Base-by-base conservation (phyloP, 1,284 basidiomycete species). In the Omphalotus olearius region DNA sequence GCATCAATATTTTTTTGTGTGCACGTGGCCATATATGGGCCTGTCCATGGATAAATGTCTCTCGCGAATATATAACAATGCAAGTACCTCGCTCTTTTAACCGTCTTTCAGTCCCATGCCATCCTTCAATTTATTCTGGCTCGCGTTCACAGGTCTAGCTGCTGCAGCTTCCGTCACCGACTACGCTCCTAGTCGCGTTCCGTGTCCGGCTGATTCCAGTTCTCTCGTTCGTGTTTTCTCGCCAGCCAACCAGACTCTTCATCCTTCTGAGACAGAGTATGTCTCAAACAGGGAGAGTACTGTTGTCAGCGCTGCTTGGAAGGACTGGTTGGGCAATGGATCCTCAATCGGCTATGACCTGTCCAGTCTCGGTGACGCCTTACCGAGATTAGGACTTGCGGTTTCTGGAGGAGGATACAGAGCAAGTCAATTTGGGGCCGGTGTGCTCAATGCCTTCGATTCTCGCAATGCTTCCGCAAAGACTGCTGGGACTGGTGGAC, bases 401-500 rank as follows among this genome's bases (percentile, higher is more conserved):
- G 26, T 50, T 26, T 50, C 48, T 20, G 48, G 48, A 11, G 48
- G 48, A 35, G 48, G 48, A 9, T 44, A 43, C 30, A 50, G 48
- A 25, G 48, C 48, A 37, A 50, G 48, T n/a, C 40, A 50, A 2
- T 78, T 79, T 56, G 76, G 74, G 6, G 75, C 75, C 0, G 79
- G 74, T 0, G 66, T 76, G 3, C 56, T 81, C 39, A 74, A 73
- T 47, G 72, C 74, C 1, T 57, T 82, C 23, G 80, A 82, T 54
- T 74, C 61, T 6, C 61, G 79, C 13, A 80, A 82, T 52, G 18
- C 59, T 5, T 68, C 75, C 0, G 68, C 76, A 0, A 65, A 59
- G 9, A 46, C 40, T 2, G 67, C 62, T 0, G 80, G 78, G 0
- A 69, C 69, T 0, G 80, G 76, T 0, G 80, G 80, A 0, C 58